phyloP scores from a whole-genome alignment of 208 protist genomes.

The Histomonas meleagridis region DNA sequence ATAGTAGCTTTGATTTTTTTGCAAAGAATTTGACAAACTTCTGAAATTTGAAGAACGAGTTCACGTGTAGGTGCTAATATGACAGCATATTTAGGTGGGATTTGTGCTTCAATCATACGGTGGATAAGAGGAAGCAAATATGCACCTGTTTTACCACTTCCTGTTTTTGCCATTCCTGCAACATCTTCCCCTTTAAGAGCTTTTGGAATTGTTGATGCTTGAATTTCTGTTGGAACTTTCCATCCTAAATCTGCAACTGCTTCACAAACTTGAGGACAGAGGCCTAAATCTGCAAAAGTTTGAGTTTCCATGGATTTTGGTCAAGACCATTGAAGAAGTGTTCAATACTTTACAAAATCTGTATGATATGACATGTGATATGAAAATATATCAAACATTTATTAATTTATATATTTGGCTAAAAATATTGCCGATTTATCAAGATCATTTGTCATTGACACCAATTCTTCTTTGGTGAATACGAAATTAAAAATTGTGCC shows the following conservation, averaged over 20 bases:
- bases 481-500: too few relatives aligned
- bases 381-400: too few relatives aligned
- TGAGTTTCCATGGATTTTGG: too few relatives aligned
- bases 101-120: constrained; percentile 52
- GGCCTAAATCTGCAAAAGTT: background rate
- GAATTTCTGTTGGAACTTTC: constrained; percentile 47
- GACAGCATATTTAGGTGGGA: background rate
- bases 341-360: too few relatives aligned
- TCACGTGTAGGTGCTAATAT: constrained; percentile 33
- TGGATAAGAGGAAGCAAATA: constrained; percentile 69
- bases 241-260: background rate
- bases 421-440: too few relatives aligned
- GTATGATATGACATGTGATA: too few relatives aligned
- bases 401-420: too few relatives aligned
- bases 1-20: background rate
- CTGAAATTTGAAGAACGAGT: constrained; percentile 13
- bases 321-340: too few relatives aligned
- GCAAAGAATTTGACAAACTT: background rate
- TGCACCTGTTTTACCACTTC: constrained; percentile 64
- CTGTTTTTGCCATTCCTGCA: constrained; percentile 68
- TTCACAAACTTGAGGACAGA: background rate
- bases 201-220: constrained; percentile 80
- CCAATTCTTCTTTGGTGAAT: too few relatives aligned
- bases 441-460: too few relatives aligned
- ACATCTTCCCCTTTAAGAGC: constrained; percentile 60